These are phyloP conservation scores for Phytophthora cactorum DNA, from an alignment of 352 stramenopile species.

Conservation along the genomic window DNA sequence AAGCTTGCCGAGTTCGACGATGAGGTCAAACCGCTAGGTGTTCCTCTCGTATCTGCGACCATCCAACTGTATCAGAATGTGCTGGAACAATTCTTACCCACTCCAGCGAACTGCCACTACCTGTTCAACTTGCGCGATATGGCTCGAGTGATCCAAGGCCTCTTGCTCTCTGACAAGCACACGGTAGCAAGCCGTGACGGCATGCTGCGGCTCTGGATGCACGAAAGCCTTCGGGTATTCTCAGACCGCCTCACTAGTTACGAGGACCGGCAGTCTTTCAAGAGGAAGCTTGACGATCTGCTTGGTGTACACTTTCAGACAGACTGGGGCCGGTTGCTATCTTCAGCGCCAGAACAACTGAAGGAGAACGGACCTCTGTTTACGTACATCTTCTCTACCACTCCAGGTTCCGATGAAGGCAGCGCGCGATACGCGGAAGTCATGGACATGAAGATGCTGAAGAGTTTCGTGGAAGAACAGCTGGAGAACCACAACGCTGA, in stretches of 20 bases:
- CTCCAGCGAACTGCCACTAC: constrained; percentile 90
- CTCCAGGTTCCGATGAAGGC: constrained; percentile 33
- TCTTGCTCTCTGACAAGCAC: constrained; percentile 80
- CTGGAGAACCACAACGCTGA: constrained; percentile 93
- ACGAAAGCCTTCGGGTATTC: constrained; percentile 92
- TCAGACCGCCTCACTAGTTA: constrained; percentile 90
- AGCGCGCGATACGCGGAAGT: constrained; percentile 77
- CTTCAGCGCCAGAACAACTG: constrained; percentile 58
- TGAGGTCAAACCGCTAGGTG: constrained; percentile 85
- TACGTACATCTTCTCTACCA: constrained; percentile 75
- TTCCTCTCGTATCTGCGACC: constrained; percentile 75
- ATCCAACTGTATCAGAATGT: constrained; percentile 90
- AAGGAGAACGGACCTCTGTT: constrained; percentile 87
- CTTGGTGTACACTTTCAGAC: constrained; percentile 80
- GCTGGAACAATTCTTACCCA: constrained; percentile 87
- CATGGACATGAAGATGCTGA: constrained; percentile 87
- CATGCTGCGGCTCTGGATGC: constrained; percentile 89
- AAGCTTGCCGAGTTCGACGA: constrained; percentile 90
- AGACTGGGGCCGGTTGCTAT: constrained; percentile 74
- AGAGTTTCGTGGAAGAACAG: constrained; percentile 90
- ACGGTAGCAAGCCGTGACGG: constrained; percentile 72
- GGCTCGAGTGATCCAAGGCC: constrained; percentile 87
- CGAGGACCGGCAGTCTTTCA: constrained; percentile 91
- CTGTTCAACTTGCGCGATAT: constrained; percentile 92
- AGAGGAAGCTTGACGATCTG: constrained; percentile 83